These are phyloP conservation scores for Sutorius eximius DNA, from an alignment of 1,284 basidiomycete species.

Conservation along the genomic window DNA sequence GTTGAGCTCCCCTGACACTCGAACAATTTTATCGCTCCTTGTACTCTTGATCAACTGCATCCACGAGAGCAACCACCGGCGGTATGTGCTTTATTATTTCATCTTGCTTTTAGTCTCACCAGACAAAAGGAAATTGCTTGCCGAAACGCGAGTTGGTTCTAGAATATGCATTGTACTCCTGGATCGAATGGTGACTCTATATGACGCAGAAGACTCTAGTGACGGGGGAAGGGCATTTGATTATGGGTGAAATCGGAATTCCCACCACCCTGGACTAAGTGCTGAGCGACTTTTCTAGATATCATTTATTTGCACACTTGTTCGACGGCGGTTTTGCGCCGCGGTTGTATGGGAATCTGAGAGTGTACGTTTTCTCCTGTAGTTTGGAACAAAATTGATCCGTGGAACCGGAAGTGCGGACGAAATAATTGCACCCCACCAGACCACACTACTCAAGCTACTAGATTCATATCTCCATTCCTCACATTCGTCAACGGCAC, in stretches of 20 bases:
- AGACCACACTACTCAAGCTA: constrained; percentile 82
- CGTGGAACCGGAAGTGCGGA: constrained; percentile 45
- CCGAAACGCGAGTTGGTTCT: constrained; percentile 51
- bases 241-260: constrained; percentile 53
- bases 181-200: constrained; percentile 64
- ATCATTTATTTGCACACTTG: constrained; percentile 54
- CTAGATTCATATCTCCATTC: constrained; percentile 78
- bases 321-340: constrained; percentile 52
- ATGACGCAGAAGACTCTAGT: constrained; percentile 61
- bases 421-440: constrained; percentile 79
- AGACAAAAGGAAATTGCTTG: constrained; percentile 46
- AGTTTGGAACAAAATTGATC: constrained; percentile 8
- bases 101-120: neutral
- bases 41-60: constrained; percentile 76
- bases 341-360: constrained; percentile 50
- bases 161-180: constrained; percentile 63
- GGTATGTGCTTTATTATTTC: constrained; percentile 47
- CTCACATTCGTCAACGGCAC: constrained; percentile 29
- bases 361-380: constrained; percentile 42
- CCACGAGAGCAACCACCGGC: constrained; percentile 50
- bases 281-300: constrained; percentile 39
- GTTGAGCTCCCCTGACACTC: constrained; percentile 64
- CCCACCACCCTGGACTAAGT: neutral
- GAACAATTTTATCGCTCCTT: constrained; percentile 60
- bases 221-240: constrained; percentile 70